These are phyloP conservation scores for Lasiodiplodia theobromae DNA, from an alignment of 2,329 filamentous ascomycete genomes.

Conservation along the genomic window DNA sequence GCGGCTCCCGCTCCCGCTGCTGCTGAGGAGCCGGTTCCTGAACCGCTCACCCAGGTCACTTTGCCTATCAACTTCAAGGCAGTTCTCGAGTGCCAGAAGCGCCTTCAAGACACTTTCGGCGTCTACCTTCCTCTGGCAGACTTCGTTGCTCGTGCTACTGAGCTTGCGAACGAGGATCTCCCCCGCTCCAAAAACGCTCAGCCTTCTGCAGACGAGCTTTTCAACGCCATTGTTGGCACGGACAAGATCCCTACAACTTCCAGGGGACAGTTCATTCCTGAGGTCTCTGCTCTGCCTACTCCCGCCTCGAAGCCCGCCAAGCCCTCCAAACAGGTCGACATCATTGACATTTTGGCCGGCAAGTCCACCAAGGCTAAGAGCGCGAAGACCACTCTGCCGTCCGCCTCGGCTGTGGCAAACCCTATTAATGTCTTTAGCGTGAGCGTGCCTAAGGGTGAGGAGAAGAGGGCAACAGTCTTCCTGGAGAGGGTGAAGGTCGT, in stretches of 20 bases:
- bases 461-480: slow-evolving; percentile 81
- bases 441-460: slow-evolving; percentile 78
- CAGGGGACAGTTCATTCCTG: slow-evolving; percentile 73
- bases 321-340: slow-evolving; percentile 67
- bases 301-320: slow-evolving; percentile 40
- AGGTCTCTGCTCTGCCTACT: slow-evolving; percentile 61
- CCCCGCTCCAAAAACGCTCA: slow-evolving; percentile 70
- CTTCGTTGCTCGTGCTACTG: slow-evolving; percentile 84
- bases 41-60: slow-evolving; percentile 66
- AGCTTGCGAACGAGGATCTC: slow-evolving; percentile 86
- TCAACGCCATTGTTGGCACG: slow-evolving; percentile 84
- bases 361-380: slow-evolving; percentile 50
- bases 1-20: slow-evolving; percentile 46
- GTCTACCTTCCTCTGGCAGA: slow-evolving; percentile 83
- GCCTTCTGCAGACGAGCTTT: slow-evolving; percentile 81
- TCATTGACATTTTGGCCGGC: slow-evolving; percentile 77
- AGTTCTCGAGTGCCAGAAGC: slow-evolving; percentile 81
- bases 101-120: slow-evolving; percentile 78
- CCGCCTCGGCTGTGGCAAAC: slow-evolving; percentile 43
- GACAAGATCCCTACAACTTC: slow-evolving; percentile 59
- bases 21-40: slow-evolving; percentile 52
- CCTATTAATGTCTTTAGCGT: slow-evolving; percentile 82
- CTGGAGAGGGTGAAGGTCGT: slow-evolving; percentile 85
- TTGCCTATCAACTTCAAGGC: slow-evolving; percentile 79
- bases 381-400: slow-evolving; percentile 41